These are phyloP conservation scores for Kurtzmaniella fragi DNA, from an alignment of 805 yeast species.

Conservation along the genomic window DNA sequence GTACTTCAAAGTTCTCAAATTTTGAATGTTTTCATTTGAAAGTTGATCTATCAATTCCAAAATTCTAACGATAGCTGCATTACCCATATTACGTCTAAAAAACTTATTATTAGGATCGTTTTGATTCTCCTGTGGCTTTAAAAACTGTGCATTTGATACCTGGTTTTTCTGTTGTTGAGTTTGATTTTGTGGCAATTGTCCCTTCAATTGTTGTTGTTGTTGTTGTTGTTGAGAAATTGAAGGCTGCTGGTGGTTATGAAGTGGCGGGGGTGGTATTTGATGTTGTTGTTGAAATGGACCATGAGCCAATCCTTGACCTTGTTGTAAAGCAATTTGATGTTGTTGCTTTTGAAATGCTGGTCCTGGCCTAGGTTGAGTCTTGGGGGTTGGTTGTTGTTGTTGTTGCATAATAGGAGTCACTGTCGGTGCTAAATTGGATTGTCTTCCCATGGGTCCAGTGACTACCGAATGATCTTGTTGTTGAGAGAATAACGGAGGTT, in stretches of 20 bases:
- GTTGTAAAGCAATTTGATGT: background rate
- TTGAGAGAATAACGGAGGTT: slow-evolving; percentile 8
- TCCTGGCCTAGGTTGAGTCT: slow-evolving; percentile 12
- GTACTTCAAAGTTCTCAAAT: slow-evolving; percentile 24
- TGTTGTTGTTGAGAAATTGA: background rate
- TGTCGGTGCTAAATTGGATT: background rate
- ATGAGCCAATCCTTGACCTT: slow-evolving; percentile 2
- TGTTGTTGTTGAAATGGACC: slow-evolving; percentile 3
- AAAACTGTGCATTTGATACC: no score
- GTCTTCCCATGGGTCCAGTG: background rate
- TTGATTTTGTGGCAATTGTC: background rate
- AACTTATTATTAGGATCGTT: slow-evolving; percentile 29
- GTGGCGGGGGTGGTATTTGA: background rate
- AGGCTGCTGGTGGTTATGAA: background rate
- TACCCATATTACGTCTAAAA: slow-evolving; percentile 36
- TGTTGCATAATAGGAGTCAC: slow-evolving; percentile 20
- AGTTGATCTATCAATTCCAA: slow-evolving; percentile 36
- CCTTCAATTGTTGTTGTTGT: background rate
- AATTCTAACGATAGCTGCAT: slow-evolving; percentile 36
- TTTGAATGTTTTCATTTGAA: slow-evolving; percentile 25
- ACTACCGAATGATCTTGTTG: slow-evolving; percentile 1
- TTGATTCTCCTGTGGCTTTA: slow-evolving; percentile 14
- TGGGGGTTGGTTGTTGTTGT: slow-evolving; percentile 20
- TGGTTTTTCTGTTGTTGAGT: no score
- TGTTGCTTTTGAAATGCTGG: slow-evolving; percentile 6